These are phyloP conservation scores for Salvia hispanica DNA, from an alignment of 257 asterid species.

Conservation along the genomic window DNA sequence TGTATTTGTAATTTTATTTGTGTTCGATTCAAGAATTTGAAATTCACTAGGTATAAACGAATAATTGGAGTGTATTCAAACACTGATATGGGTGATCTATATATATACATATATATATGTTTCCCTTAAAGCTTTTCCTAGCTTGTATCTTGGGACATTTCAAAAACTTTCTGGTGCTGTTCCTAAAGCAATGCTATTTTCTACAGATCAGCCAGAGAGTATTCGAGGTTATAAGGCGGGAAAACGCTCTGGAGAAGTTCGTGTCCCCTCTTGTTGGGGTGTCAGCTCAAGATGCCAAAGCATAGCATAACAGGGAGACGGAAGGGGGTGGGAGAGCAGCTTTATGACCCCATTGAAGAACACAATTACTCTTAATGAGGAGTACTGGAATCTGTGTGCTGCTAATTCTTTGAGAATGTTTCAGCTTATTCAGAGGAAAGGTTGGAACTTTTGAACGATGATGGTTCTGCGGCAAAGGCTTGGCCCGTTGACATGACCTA, in stretches of 20 bases:
- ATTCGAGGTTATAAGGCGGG: slow-evolving; percentile 62
- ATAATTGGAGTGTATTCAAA: too few relatives aligned
- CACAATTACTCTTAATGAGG: slow-evolving; percentile 71
- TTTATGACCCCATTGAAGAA: slow-evolving; percentile 65
- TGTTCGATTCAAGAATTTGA: too few relatives aligned
- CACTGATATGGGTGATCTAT: too few relatives aligned
- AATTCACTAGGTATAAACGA: too few relatives aligned
- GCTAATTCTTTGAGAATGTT: slow-evolving; percentile 87
- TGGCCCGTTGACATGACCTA: slow-evolving; percentile 72
- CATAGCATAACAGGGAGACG: slow-evolving; percentile 40
- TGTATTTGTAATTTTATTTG: too few relatives aligned
- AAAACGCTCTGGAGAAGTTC: slow-evolving; percentile 42
- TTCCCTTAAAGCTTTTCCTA: neutral
- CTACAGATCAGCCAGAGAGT: slow-evolving; percentile 78
- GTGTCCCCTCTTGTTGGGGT: slow-evolving; percentile 41
- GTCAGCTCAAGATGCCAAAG: slow-evolving; percentile 41
- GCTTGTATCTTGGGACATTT: neutral
- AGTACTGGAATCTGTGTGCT: slow-evolving; percentile 73
- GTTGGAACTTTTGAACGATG: slow-evolving; percentile 85
- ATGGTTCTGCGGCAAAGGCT: slow-evolving; percentile 95
- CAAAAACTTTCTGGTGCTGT: slow-evolving; percentile 19
- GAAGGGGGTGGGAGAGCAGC: slow-evolving; percentile 62
- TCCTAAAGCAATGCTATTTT: slow-evolving; percentile 20
- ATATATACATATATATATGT: neutral
- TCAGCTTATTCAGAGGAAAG: slow-evolving; percentile 88